Conservation (phyloP, 495 filamentous ascomycete species). For the Talaromyces nanjingensis region DNA sequence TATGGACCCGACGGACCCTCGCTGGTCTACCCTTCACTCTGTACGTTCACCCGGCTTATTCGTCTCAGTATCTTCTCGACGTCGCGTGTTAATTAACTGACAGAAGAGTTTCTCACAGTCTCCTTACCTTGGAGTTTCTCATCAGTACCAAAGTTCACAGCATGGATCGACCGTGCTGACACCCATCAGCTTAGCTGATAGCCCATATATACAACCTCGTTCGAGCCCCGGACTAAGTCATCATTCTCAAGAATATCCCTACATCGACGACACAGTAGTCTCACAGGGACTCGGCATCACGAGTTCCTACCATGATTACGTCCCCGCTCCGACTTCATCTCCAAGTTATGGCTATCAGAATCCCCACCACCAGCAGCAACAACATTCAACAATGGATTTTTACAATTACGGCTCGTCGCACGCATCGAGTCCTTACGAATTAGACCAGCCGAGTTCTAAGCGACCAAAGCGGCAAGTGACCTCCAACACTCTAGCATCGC, state of each 20-base stretch:
- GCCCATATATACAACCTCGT: slow-evolving; percentile 20
- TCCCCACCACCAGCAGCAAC: neutral
- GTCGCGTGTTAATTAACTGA: neutral
- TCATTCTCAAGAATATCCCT: slow-evolving; percentile 34
- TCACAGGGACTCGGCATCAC: slow-evolving; percentile 35
- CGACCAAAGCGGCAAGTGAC: slow-evolving; percentile 18
- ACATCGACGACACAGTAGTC: slow-evolving; percentile 20
- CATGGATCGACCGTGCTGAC: slow-evolving; percentile 24
- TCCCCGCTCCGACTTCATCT: slow-evolving; percentile 19
- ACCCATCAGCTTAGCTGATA: slow-evolving; percentile 36
- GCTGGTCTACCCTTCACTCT: slow-evolving; percentile 27
- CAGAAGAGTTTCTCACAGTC: slow-evolving; percentile 17
- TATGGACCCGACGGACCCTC: slow-evolving; percentile 22
- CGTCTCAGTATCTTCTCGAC: neutral
- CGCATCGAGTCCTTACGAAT: slow-evolving; percentile 19
- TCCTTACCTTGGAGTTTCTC: slow-evolving; percentile 20
- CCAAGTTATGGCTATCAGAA: slow-evolving; percentile 6
- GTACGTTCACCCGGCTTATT: slow-evolving; percentile 21
- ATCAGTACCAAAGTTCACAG: slow-evolving; percentile 29
- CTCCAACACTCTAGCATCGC: slow-evolving; percentile 14
- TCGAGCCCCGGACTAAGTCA: slow-evolving; percentile 34
- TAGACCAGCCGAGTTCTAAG: slow-evolving; percentile 22
- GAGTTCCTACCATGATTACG: slow-evolving; percentile 27
- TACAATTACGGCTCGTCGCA: slow-evolving; percentile 14
- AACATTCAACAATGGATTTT: slow-evolving; percentile 10